Percentiles rank a stretch among this genome's conserved stretches.
Conservation (phyloP, 2,329 filamentous ascomycete genomes). For the Fusarium setosum region DNA sequence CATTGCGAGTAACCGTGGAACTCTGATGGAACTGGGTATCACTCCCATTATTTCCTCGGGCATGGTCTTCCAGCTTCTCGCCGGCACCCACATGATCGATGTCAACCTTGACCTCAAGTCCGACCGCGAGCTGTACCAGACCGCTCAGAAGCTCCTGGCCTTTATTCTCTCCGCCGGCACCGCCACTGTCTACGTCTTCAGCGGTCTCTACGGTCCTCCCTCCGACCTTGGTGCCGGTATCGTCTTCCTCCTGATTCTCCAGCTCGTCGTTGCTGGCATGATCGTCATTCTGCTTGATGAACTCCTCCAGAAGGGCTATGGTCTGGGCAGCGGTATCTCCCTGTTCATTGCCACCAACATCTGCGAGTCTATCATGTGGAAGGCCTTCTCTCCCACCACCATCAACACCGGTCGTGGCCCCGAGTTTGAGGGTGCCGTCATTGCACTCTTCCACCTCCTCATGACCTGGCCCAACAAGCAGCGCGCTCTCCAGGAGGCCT, state of each 20-base stretch:
- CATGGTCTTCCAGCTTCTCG: conserved; percentile 99
- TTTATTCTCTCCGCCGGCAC: conserved; percentile 98
- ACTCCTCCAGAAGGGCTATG: conserved; percentile 99
- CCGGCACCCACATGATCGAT: conserved; percentile 99
- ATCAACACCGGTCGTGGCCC: conserved; percentile 99
- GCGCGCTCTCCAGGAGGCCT: conserved; percentile 96
- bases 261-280: conserved; percentile 96
- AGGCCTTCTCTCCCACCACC: conserved; percentile 98
- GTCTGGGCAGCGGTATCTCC: conserved; percentile 97
- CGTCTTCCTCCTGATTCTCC: conserved; percentile 97
- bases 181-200: conserved; percentile 98
- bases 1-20: conserved; percentile 98
- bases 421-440: conserved; percentile 98
- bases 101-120: conserved; percentile 99
- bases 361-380: conserved; percentile 99
- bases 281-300: conserved; percentile 99
- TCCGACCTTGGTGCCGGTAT: conserved; percentile 97
- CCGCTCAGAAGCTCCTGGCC: conserved; percentile 97
- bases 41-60: conserved; percentile 99
- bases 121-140: conserved; percentile 99
- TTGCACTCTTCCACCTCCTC: conserved; percentile 96
- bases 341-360: conserved; percentile 99
- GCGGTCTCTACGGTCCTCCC: conserved; percentile 95
- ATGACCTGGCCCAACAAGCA: conserved; percentile 99
- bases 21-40: conserved; percentile 95